A percentile compares a stretch with the other conserved stretches of the same genome.
phyloP scores from a whole-genome alignment of 2,329 filamentous ascomycete genomes.

The Pseudopyrenochaeta lycopersici region DNA sequence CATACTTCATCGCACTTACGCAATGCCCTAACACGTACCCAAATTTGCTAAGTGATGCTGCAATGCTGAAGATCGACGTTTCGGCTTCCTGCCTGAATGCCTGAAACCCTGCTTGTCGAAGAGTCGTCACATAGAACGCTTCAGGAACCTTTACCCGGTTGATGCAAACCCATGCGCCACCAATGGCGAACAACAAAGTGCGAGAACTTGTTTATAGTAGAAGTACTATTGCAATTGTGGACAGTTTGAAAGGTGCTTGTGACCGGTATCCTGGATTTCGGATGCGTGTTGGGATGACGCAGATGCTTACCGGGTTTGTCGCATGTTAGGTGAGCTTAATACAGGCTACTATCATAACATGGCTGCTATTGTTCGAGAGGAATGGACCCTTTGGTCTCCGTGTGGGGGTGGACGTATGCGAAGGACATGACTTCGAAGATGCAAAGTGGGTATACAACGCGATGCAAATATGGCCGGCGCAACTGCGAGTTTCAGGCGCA shows the following conservation, averaged over 20 bases:
- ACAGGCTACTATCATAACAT: neutral
- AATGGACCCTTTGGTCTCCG: neutral
- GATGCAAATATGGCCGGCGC: too few species aligned
- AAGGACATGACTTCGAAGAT: too few species aligned
- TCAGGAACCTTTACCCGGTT: conserved; percentile 19
- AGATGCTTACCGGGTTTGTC: neutral
- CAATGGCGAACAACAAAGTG: neutral
- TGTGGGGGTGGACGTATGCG: neutral
- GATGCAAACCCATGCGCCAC: conserved; percentile 8
- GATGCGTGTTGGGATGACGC: neutral
- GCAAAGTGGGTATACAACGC: too few species aligned
- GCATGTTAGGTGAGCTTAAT: neutral
- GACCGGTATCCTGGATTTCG: conserved; percentile 9
- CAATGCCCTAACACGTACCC: neutral
- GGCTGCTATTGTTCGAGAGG: neutral
- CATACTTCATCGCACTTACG: neutral
- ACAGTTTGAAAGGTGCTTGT: neutral
- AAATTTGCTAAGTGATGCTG: conserved; percentile 19
- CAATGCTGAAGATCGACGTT: conserved; percentile 14
- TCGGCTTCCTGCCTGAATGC: conserved; percentile 19
- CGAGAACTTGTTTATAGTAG: neutral
- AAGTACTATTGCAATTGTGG: neutral
- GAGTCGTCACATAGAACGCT: conserved; percentile 20
- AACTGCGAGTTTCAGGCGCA: too few species aligned
- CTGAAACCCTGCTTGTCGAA: conserved; percentile 31